Evolutionary conservation across 2,329 filamentous ascomycete genomes (phyloP), one percentile per base, ranked within the genome.

Genomic region (Fonsecaea pedrosoi): DNA sequence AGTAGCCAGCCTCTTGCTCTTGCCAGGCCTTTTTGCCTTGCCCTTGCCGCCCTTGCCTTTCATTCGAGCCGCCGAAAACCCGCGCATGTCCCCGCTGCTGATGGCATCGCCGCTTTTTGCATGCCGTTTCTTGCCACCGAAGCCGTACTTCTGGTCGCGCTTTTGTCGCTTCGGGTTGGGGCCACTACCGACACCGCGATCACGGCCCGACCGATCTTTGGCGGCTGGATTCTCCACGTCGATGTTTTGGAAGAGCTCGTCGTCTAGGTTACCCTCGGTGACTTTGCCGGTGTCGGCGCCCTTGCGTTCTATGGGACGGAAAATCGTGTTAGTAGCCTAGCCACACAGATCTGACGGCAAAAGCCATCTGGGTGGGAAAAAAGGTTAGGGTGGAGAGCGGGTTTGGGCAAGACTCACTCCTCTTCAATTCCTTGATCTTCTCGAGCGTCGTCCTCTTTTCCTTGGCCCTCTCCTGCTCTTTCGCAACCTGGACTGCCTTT

Each of bases 401-500:
- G n/a, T n/a, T n/a, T n/a, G 4, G 30, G 30, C 30, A 32, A 34
- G n/a, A 86, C 92, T 73, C 86, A 98, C 94, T 99, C 84, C 94
- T 88, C 88, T 99, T 99, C 74, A 99, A 82, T 34, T 87, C 86
- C 81, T 94, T 93, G 76, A 99, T 97, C 86, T 97, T 97, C 74
- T 98, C 95, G 70, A 99, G 83, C 3, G 93, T 96, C 70, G 96
- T 92, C 74, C 88, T 89, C 89, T 97, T 97, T 76, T 89, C 90
- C 85, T 96, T 96, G 59, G 92, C 89, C 57, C 95, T 86, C 86
- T 99, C 94, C 82, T 98, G 94, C 78, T 96, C 82, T 84, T 97
- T 97, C 67, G 94, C 94, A 67, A 97, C 88, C 83, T 99, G 95
- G 61, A 98, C 95, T 79, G 96, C 92, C 84, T 99, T 99, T 78